Conservation (phyloP, 371 early-diverging fungal genomes). For the Choanephora cucurbitarum region DNA sequence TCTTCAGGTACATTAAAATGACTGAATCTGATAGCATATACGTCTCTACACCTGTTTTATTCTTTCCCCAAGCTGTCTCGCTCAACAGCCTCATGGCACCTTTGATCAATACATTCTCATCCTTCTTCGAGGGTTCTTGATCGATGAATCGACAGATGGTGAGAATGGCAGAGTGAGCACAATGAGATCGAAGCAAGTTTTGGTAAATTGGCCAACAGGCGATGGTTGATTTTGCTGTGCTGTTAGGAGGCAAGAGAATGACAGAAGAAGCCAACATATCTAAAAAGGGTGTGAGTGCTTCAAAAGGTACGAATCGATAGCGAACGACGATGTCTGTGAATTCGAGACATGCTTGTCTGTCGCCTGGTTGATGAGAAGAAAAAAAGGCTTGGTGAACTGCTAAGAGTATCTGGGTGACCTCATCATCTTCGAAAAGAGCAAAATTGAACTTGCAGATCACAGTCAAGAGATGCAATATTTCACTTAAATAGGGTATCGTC, state of each 20-base stretch:
- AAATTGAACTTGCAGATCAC: constrained; percentile 71
- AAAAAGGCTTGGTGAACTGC: constrained; percentile 55
- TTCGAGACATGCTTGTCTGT: constrained; percentile 56
- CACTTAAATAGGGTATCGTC: constrained; percentile 47
- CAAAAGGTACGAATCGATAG: constrained; percentile 67
- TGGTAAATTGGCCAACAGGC: constrained; percentile 62
- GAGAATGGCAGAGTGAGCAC: constrained; percentile 62
- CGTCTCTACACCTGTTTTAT: constrained; percentile 26
- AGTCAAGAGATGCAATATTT: constrained; percentile 59
- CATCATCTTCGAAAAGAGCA: constrained; percentile 63
- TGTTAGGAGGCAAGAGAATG: constrained; percentile 28
- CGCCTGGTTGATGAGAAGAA: constrained; percentile 43
- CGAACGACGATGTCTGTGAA: constrained; percentile 74
- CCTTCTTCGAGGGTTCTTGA: constrained; percentile 26
- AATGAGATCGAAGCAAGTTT: constrained; percentile 68
- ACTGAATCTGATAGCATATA: constrained; percentile 43
- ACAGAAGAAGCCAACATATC: constrained; percentile 59
- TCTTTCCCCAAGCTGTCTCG: constrained; percentile 58
- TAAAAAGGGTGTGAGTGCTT: constrained; percentile 56
- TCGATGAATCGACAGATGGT: constrained; percentile 59
- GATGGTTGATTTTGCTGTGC: constrained; percentile 25
- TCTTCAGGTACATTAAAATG: constrained; percentile 37
- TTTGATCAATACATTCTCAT: constrained; percentile 36
- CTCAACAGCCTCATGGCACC: constrained; percentile 61
- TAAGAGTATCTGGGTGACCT: constrained; percentile 58